Evolutionary conservation across 2,329 filamentous ascomycete species (phyloP).

Genomic region (Zarea fungicola): DNA sequence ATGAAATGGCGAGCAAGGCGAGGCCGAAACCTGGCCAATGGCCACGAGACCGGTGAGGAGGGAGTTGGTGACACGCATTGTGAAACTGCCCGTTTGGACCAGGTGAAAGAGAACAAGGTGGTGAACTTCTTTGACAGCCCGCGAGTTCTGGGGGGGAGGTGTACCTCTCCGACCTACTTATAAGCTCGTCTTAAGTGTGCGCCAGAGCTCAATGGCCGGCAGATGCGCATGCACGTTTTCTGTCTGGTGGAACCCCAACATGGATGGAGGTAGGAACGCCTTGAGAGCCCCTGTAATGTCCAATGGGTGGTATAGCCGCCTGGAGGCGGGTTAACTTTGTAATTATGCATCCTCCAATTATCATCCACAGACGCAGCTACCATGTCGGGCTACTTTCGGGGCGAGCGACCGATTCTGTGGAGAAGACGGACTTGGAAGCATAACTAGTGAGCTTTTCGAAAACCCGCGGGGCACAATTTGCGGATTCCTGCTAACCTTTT

Average conservation of each 20-base stretch:
- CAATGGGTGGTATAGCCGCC: neutral
- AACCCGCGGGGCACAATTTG: too few relatives aligned
- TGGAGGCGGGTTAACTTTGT: neutral
- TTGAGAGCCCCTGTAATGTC: neutral
- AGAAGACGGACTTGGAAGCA: too few relatives aligned
- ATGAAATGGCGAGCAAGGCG: constrained; percentile 19
- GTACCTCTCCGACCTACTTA: constrained; percentile 4
- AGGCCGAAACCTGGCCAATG: constrained; percentile 22
- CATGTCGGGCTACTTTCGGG: constrained; percentile 3
- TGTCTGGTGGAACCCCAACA: neutral
- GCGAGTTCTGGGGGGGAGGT: neutral
- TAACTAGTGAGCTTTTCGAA: too few relatives aligned
- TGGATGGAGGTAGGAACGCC: neutral
- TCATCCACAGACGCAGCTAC: neutral
- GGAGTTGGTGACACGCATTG: constrained; percentile 28
- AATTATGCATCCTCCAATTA: neutral
- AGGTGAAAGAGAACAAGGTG: neutral
- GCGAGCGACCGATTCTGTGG: neutral
- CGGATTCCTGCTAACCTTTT: too few relatives aligned
- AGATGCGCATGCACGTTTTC: neutral
- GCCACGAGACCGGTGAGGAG: constrained; percentile 27
- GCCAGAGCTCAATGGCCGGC: neutral
- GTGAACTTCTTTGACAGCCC: neutral
- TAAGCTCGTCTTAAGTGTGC: neutral
- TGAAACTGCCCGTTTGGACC: neutral